Evolutionary conservation across 2,329 filamentous ascomycete species (phyloP), one percentile per base, ranked within the genome.

Genomic region (Diaporthe citri): DNA sequence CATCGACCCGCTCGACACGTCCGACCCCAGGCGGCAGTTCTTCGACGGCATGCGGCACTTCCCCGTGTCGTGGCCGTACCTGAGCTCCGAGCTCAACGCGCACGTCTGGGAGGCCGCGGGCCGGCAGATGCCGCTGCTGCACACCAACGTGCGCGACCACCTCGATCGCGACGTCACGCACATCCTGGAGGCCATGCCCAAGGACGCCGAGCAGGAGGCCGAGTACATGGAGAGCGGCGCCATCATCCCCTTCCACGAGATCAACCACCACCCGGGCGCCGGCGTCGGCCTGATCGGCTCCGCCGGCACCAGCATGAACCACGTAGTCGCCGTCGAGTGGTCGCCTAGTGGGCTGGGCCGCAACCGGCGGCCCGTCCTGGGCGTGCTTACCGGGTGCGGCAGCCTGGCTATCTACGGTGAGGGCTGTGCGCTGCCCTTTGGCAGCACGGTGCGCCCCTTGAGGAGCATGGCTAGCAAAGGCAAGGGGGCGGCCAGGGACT

Each of bases 341-440:
- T 91, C 89, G n/a, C 89, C 90, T 0, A 82, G 82, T n/a, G 88
- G 88, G 2, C 80, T 92, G n/a, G 90, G 90, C 1, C 85, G 86
- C 55, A 90, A 90, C 78, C 80, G 85, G 10, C 85, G 90, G 1
- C 86, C 89, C 0, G 85, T 90, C 7, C 82, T 92, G 46, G 85
- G 83, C 20, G 87, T 88, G 5, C 80, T 91, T 76, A 87, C 87
- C 1, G 88, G 87, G 12, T 85, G 84, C 1, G 90, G 90, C 1
- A 83, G 84, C 66, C 78, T 92, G 34, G 82, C 87, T 22, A 82
- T 89, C 22, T 87, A 90, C 59, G 89, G 90, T 25, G 89, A 91
- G 79, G 81, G 82, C n/a, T 78, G 78, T 2, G 73, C 79, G 69
- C 39, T 72, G 28, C 75, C 75, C 2, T 76, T 76, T 48, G 75